Percentiles rank a stretch among this genome's conserved stretches.
Conservation (phyloP, 768 basidiomycete genomes). For the Boletus patriciae region DNA sequence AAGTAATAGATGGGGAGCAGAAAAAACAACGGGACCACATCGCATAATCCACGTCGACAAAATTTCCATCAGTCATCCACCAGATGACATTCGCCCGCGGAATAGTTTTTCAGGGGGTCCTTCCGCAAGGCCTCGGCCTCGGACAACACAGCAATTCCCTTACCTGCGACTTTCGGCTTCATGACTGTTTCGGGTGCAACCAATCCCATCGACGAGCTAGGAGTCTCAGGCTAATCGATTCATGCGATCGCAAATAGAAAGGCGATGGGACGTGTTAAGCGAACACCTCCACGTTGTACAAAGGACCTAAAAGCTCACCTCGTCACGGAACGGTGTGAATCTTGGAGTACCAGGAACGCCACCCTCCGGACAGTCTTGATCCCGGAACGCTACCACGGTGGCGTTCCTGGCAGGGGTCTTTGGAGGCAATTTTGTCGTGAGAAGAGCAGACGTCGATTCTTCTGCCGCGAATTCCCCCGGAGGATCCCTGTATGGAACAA, state of each 20-base stretch:
- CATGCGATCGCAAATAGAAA: not conserved
- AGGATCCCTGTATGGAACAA: constrained; percentile 67
- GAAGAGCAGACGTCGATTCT: constrained; percentile 34
- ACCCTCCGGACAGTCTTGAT: constrained; percentile 27
- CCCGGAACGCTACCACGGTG: constrained; percentile 41
- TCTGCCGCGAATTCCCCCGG: constrained; percentile 38
- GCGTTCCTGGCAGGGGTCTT: constrained; percentile 38
- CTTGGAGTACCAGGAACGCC: constrained; percentile 48
- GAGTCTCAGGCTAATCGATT: constrained; percentile 21
- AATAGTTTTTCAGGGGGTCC: constrained; percentile 80
- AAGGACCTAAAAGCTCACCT: constrained; percentile 43
- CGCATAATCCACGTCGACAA: not conserved
- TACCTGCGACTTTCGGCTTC: constrained; percentile 56
- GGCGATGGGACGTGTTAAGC: constrained; percentile 5
- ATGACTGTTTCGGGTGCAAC: constrained; percentile 58
- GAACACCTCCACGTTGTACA: not conserved
- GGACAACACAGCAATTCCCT: constrained; percentile 45
- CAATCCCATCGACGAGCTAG: constrained; percentile 29
- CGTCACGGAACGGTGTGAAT: constrained; percentile 75
- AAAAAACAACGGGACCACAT: not conserved
- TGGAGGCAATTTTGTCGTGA: constrained; percentile 29
- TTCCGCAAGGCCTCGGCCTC: constrained; percentile 79
- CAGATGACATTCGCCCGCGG: constrained; percentile 20
- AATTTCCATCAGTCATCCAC: constrained; percentile 25
- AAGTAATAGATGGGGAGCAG: constrained; percentile 17